Conservation (phyloP, 2,329 filamentous ascomycete species). For the Fusarium sp. region DNA sequence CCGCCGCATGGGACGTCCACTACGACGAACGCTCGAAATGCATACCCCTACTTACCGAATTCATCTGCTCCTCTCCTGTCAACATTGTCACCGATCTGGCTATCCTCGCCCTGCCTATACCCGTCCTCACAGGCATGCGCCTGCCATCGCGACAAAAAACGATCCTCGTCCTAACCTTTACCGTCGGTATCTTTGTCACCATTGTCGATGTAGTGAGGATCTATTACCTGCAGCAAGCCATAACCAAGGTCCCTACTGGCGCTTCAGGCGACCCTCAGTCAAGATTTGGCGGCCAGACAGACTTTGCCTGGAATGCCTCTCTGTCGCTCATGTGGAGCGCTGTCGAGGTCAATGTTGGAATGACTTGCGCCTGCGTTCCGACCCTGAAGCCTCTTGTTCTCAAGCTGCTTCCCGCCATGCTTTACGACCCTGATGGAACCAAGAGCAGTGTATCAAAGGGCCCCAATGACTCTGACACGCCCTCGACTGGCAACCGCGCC, state of each 20-base stretch:
- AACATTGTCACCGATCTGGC: slow-evolving; percentile 94
- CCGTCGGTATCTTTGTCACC: slow-evolving; percentile 88
- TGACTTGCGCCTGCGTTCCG: slow-evolving; percentile 93
- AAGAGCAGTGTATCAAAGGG: slow-evolving; percentile 49
- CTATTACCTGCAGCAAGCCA: slow-evolving; percentile 87
- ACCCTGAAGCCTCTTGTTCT: slow-evolving; percentile 89
- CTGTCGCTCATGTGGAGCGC: slow-evolving; percentile 94
- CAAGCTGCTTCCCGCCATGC: slow-evolving; percentile 70
- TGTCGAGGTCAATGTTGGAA: slow-evolving; percentile 91
- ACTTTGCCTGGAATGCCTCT: slow-evolving; percentile 82
- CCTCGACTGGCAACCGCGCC: slow-evolving; percentile 42
- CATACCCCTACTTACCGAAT: slow-evolving; percentile 73
- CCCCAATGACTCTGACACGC: slow-evolving; percentile 51
- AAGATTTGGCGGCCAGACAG: slow-evolving; percentile 66
- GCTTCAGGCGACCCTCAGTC: slow-evolving; percentile 56
- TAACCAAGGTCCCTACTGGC: slow-evolving; percentile 59
- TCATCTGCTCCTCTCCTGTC: slow-evolving; percentile 84
- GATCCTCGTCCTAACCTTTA: slow-evolving; percentile 89
- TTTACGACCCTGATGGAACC: slow-evolving; percentile 67
- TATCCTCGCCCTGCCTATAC: slow-evolving; percentile 89
- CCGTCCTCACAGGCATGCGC: slow-evolving; percentile 88
- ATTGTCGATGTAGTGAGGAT: slow-evolving; percentile 92
- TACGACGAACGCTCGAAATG: slow-evolving; percentile 58
- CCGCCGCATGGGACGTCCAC: slow-evolving; percentile 74
- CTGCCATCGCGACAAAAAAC: slow-evolving; percentile 89